phyloP scores from a whole-genome alignment of 768 basidiomycete genomes.

The Russula vinacea region DNA sequence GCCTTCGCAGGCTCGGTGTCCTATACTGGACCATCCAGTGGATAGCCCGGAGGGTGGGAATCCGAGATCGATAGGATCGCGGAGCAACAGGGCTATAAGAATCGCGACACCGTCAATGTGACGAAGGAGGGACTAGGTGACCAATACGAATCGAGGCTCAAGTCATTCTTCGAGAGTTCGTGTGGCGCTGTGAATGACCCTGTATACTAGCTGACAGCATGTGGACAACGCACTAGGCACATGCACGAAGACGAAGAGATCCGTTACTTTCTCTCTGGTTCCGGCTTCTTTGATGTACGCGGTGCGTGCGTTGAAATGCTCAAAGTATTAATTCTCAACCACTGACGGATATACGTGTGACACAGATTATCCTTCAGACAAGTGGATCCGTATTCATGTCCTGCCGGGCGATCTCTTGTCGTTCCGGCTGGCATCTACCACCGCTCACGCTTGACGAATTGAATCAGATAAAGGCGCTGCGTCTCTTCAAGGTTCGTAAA shows the following conservation, averaged over 20 bases:
- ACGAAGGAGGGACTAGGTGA: slow-evolving; percentile 79
- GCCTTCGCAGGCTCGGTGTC: slow-evolving; percentile 59
- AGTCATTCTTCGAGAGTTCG: slow-evolving; percentile 80
- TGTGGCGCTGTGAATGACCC: background rate
- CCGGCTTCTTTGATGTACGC: slow-evolving; percentile 89
- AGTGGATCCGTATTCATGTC: slow-evolving; percentile 80
- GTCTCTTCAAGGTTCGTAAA: slow-evolving; percentile 75
- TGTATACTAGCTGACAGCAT: background rate
- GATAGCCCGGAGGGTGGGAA: slow-evolving; percentile 48
- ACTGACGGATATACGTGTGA: background rate
- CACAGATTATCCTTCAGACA: slow-evolving; percentile 61
- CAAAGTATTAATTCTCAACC: too few species aligned
- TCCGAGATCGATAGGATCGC: slow-evolving; percentile 60
- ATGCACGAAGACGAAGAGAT: slow-evolving; percentile 98
- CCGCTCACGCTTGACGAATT: slow-evolving; percentile 80
- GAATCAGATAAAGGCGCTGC: slow-evolving; percentile 70
- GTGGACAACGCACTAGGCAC: slow-evolving; percentile 51
- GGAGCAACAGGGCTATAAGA: slow-evolving; percentile 71
- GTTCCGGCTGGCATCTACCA: slow-evolving; percentile 92
- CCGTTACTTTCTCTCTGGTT: slow-evolving; percentile 80
- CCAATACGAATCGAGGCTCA: slow-evolving; percentile 76
- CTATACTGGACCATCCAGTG: slow-evolving; percentile 65
- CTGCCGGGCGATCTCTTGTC: slow-evolving; percentile 74
- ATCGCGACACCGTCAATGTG: slow-evolving; percentile 75
- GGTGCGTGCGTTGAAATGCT: slow-evolving; percentile 45